Evolutionary conservation across 306 rosid genomes (phyloP).

Genomic region (Crataegus laevigata): DNA sequence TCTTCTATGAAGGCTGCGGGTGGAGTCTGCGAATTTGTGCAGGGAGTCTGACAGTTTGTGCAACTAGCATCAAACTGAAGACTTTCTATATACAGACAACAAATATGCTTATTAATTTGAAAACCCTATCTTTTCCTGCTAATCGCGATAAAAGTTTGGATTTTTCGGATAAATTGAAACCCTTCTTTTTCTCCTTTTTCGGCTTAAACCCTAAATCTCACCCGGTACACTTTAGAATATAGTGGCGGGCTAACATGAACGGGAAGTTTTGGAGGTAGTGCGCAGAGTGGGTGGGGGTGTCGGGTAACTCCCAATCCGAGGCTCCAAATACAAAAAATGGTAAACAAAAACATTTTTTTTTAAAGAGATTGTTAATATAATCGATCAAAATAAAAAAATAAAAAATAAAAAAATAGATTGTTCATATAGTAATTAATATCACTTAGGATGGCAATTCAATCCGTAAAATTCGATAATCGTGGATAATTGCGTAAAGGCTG

Average conservation of each 20-base stretch:
- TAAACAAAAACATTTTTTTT: no score
- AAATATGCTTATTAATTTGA: conserved; percentile 2
- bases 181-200: not conserved
- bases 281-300: not conserved
- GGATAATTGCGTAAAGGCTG: no score
- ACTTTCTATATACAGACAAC: conserved; percentile 9
- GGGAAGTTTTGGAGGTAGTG: not conserved
- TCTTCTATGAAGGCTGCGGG: not conserved
- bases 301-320: not conserved
- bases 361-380: no score
- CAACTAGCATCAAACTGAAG: not conserved
- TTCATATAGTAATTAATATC: no score
- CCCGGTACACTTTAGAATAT: not conserved
- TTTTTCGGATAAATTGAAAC: not conserved
- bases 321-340: not conserved
- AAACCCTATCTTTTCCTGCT: conserved; percentile 27
- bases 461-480: no score
- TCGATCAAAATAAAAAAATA: no score
- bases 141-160: not conserved
- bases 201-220: conserved; percentile 25
- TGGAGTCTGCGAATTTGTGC: not conserved
- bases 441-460: no score
- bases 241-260: not conserved
- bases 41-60: conserved; percentile 18
- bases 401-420: no score